phyloP scores from a whole-genome alignment of 1,284 basidiomycete species.

The Mrakiaceae sp. region DNA sequence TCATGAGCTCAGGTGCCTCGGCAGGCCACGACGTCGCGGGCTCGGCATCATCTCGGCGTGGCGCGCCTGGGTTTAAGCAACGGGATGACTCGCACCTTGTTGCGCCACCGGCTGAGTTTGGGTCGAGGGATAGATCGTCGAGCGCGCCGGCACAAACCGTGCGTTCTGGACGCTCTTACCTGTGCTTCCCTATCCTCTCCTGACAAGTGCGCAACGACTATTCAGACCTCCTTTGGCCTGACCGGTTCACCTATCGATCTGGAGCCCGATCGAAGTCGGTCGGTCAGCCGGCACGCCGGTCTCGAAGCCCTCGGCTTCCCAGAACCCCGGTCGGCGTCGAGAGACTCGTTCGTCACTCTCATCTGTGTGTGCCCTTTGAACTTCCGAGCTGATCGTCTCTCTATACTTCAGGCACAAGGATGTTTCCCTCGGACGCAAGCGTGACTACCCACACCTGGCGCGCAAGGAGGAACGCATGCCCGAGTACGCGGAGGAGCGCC shows the following conservation, averaged over 20 bases:
- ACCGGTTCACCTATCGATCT: background rate
- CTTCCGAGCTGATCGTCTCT: background rate
- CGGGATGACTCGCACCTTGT: background rate
- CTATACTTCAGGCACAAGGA: background rate
- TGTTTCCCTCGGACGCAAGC: background rate
- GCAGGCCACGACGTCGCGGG: background rate
- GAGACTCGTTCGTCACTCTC: too few relatives aligned
- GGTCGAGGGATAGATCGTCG: background rate
- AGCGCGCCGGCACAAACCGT: too few relatives aligned
- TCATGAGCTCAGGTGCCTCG: background rate
- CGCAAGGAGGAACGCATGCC: slow-evolving; percentile 6
- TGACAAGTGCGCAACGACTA: too few relatives aligned
- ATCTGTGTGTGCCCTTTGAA: too few relatives aligned
- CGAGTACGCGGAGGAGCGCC: slow-evolving; percentile 3
- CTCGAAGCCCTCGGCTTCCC: too few relatives aligned
- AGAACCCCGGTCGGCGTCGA: too few relatives aligned
- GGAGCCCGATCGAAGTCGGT: background rate
- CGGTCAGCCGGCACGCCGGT: background rate
- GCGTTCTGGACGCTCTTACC: too few relatives aligned
- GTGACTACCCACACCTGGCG: slow-evolving; percentile 10
- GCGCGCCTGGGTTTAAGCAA: background rate
- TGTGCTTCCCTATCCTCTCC: too few relatives aligned
- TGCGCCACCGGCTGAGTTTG: background rate
- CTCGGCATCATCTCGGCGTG: background rate
- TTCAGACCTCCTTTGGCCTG: too few relatives aligned